These are phyloP conservation scores for Neltuma alba DNA, from an alignment of 306 rosid genomes.

Conservation along the genomic window DNA sequence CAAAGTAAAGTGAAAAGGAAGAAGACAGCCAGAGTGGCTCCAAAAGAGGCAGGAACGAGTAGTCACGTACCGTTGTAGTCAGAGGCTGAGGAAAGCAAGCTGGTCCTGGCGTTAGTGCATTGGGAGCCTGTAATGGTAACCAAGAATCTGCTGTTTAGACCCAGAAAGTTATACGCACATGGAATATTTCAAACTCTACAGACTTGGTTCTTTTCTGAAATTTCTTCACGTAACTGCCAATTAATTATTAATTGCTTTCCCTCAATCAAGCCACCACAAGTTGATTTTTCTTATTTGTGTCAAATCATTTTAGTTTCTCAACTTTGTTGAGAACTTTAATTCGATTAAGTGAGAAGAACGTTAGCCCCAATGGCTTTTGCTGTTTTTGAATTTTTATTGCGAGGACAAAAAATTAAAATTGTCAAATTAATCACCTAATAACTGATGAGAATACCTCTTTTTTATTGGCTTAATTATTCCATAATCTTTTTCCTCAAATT, in stretches of 20 bases:
- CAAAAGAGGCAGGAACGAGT: constrained; percentile 41
- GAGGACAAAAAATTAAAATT: too few species aligned
- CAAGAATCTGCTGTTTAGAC: background rate
- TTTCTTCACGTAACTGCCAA: background rate
- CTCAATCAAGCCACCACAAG: background rate
- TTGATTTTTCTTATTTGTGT: too few species aligned
- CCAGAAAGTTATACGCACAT: background rate
- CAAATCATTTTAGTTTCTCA: too few species aligned
- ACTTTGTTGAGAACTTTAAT: too few species aligned
- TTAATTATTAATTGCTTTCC: background rate
- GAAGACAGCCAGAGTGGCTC: constrained; percentile 43
- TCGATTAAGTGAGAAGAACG: too few species aligned
- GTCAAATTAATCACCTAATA: too few species aligned
- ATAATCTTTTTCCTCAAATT: background rate
- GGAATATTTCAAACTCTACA: background rate
- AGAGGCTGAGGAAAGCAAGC: constrained; percentile 66
- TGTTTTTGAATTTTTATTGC: too few species aligned
- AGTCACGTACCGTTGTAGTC: constrained; percentile 50
- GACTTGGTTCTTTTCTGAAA: constrained; percentile 13
- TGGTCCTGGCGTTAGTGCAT: constrained; percentile 59
- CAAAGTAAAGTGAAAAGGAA: constrained; percentile 3
- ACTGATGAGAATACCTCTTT: too few species aligned
- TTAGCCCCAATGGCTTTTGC: too few species aligned
- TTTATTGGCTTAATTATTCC: background rate
- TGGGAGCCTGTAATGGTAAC: constrained; percentile 52